These are phyloP conservation scores for Aspergillus sp. DNA, from an alignment of 2,329 filamentous ascomycete genomes.

Conservation along the genomic window DNA sequence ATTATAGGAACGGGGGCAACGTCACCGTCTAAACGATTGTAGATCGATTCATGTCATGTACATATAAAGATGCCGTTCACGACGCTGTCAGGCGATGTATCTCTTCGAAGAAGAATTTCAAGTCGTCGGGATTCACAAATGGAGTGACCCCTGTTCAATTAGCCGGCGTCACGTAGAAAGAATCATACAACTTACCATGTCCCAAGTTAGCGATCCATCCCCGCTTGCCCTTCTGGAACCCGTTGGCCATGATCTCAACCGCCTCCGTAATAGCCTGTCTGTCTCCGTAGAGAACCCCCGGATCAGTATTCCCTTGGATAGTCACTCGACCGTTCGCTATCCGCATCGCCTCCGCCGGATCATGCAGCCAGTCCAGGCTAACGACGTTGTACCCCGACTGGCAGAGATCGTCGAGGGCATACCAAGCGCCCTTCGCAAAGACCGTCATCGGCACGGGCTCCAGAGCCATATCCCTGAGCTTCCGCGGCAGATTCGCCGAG, in stretches of 20 bases:
- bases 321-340: slow-evolving; percentile 70
- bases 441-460: slow-evolving; percentile 91
- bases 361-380: slow-evolving; percentile 89
- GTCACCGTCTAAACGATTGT: background rate
- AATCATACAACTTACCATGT: slow-evolving; percentile 56
- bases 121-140: slow-evolving; percentile 82
- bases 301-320: slow-evolving; percentile 92
- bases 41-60: background rate
- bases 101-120: slow-evolving; percentile 91
- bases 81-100: slow-evolving; percentile 54
- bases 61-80: slow-evolving; percentile 5
- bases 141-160: slow-evolving; percentile 68
- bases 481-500: slow-evolving; percentile 65
- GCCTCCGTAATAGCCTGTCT: slow-evolving; percentile 69
- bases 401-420: slow-evolving; percentile 79
- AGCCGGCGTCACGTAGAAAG: slow-evolving; percentile 11
- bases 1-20: background rate
- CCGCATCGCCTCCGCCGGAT: slow-evolving; percentile 72
- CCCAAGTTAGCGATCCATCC: slow-evolving; percentile 97
- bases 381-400: slow-evolving; percentile 87
- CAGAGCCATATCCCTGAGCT: slow-evolving; percentile 62
- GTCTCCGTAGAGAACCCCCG: slow-evolving; percentile 81
- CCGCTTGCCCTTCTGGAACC: slow-evolving; percentile 73
- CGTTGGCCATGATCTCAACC: slow-evolving; percentile 77
- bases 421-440: slow-evolving; percentile 97